Evolutionary conservation across 148 eudicot species (phyloP).

Genomic region (Rhododendron griersonianum): DNA sequence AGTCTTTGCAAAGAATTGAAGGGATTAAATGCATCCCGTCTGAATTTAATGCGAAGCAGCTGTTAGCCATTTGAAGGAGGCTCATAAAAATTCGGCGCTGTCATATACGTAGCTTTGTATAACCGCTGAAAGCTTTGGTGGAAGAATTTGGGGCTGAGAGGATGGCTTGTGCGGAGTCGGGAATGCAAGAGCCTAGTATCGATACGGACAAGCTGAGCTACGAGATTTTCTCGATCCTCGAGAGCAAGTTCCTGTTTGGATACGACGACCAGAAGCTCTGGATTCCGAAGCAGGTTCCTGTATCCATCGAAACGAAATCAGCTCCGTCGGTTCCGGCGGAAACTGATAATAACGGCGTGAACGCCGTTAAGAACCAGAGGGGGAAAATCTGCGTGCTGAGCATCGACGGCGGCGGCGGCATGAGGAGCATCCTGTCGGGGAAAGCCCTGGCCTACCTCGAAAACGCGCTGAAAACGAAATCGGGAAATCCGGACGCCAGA

Average conservation of each 20-base stretch:
- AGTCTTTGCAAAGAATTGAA: background rate
- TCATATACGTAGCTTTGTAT: background rate
- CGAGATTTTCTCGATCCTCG: constrained; percentile 84
- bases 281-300: constrained; percentile 50
- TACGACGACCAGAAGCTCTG: constrained; percentile 65
- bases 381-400: constrained; percentile 78
- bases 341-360: constrained; percentile 20
- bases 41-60: constrained; percentile 5
- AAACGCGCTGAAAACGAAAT: constrained; percentile 46
- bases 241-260: constrained; percentile 82
- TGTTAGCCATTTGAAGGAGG: background rate
- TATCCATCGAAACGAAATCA: constrained; percentile 24
- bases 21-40: background rate
- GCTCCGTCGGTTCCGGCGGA: constrained; percentile 15
- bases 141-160: background rate
- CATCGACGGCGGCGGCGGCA: constrained; percentile 85
- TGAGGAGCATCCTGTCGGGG: constrained; percentile 68
- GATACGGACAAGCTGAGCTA: constrained; percentile 91
- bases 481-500: constrained; percentile 70
- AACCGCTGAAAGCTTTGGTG: no score
- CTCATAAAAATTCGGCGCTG: background rate
- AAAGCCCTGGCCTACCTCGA: constrained; percentile 73
- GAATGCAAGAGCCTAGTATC: constrained; percentile 73
- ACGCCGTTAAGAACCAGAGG: constrained; percentile 60
- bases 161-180: constrained; percentile 19